Conservation (phyloP, 306 rosid genomes). For the Gastrolobium bilobum region DNA sequence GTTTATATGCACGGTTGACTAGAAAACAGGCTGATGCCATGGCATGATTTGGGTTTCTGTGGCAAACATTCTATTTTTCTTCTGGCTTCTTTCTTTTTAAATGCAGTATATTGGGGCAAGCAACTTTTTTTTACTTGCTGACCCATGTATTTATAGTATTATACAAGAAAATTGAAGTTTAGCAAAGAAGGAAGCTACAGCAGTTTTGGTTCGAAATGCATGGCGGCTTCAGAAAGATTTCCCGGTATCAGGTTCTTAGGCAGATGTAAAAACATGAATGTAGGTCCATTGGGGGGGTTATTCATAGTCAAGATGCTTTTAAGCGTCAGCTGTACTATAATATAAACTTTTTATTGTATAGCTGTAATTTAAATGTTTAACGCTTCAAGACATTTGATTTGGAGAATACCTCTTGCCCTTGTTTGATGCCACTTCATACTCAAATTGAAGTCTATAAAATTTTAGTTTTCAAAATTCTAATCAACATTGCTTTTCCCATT, state of each 20-base stretch:
- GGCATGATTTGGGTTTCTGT: constrained; percentile 55
- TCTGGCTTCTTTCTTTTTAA: constrained; percentile 44
- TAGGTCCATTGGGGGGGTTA: constrained; percentile 11
- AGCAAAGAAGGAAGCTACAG: constrained; percentile 48
- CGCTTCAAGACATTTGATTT: not conserved
- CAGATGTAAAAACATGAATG: constrained; percentile 29
- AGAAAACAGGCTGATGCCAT: constrained; percentile 88
- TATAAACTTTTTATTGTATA: constrained; percentile 35
- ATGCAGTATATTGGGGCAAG: constrained; percentile 48
- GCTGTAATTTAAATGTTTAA: constrained; percentile 44
- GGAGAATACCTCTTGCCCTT: constrained; percentile 35
- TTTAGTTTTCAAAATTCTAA: constrained; percentile 16
- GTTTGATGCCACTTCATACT: constrained; percentile 40
- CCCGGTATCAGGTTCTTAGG: constrained; percentile 18
- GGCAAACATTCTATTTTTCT: constrained; percentile 26
- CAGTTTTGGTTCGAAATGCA: constrained; percentile 30
- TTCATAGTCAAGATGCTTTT: constrained; percentile 32
- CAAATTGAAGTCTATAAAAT: constrained; percentile 4
- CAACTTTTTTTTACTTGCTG: constrained; percentile 53
- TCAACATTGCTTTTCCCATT: not conserved
- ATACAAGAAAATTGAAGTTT: constrained; percentile 31
- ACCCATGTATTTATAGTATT: constrained; percentile 41
- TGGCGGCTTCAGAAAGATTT: constrained; percentile 45
- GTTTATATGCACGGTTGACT: constrained; percentile 79
- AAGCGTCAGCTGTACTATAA: constrained; percentile 10